Base-by-base conservation (phyloP, 306 rosid species). In the Prunus dulcis region DNA sequence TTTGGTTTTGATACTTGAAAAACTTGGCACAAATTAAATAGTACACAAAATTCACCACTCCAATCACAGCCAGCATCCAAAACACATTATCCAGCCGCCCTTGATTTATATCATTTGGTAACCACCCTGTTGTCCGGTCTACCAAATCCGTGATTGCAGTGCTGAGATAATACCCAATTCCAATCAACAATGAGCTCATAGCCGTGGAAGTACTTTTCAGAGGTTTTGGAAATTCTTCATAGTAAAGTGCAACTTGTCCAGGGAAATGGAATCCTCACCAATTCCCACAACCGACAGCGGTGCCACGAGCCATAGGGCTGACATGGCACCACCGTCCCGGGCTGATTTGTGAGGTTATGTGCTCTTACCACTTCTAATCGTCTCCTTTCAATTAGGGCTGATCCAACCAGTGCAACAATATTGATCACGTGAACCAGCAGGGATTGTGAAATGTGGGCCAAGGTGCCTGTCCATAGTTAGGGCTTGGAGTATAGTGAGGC, bases 121-220 rank as follows among this genome's bases (percentile, higher is more conserved):
- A 11, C 86, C 82, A 78, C 2, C 68, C 72, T 2, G 82, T 82
- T 5, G 15, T 51, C 51, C 47, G 57, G 30, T 68, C 57, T 7
- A 62, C 23, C 66, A 74, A 41, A 69, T 74, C 73, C 1, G 55
- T 82, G 9, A 73, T 19, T 10, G 72, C 76, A 6, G 82, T 51
- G 62, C 82, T 73, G 5, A 73, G 77, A 45, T 20, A 82, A 15
- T 19, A 55, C 20, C 86, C 80, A 5, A 74, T 73, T 63, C 77
- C 86, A n/a, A 82, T 55, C 73, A 74, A 41, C 25, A 82, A 17
- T 6, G 82, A 78, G 8, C 55, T 51, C 86, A 82, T 78, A 4
- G 80, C 82, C 4, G 82, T 82, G 25, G 86, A 78, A 3, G 82
- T 78, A 53, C 82, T 78, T 64, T 74, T 78, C 53, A 82, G 47